phyloP scores from a whole-genome alignment of 805 yeast species.

The Torulaspora maleeae region DNA sequence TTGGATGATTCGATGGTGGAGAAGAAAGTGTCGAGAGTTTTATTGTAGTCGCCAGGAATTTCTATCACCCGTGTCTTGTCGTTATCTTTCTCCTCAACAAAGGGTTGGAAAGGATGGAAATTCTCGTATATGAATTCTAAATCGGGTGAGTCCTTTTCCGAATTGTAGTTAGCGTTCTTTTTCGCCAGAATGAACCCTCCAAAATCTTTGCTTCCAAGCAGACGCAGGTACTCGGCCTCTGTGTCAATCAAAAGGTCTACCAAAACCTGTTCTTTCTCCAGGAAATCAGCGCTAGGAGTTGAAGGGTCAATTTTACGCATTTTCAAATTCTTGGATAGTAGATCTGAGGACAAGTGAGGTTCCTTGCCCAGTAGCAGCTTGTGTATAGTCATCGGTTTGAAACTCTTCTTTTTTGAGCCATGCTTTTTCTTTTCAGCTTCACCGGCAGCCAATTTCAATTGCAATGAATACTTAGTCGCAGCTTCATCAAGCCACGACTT shows the following conservation, averaged over 20 bases:
- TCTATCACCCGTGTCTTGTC: slow-evolving; percentile 38
- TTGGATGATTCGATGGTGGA: slow-evolving; percentile 82
- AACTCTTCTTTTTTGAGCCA: slow-evolving; percentile 33
- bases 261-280: slow-evolving; percentile 33
- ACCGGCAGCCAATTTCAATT: slow-evolving; percentile 7
- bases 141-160: slow-evolving; percentile 40
- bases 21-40: slow-evolving; percentile 76
- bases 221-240: slow-evolving; percentile 39
- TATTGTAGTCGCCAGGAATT: slow-evolving; percentile 60
- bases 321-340: slow-evolving; percentile 57
- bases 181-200: slow-evolving; percentile 64
- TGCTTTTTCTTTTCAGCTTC: slow-evolving; percentile 5
- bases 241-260: slow-evolving; percentile 45
- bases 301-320: slow-evolving; percentile 47
- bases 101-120: slow-evolving; percentile 65
- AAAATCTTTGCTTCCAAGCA: slow-evolving; percentile 37
- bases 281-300: slow-evolving; percentile 32
- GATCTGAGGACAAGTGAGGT: slow-evolving; percentile 73
- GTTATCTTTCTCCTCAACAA: slow-evolving; percentile 35
- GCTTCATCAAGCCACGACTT: slow-evolving; percentile 31
- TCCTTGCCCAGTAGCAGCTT: slow-evolving; percentile 63
- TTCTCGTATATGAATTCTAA: slow-evolving; percentile 54
- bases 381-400: slow-evolving; percentile 56
- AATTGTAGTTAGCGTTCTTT: slow-evolving; percentile 48
- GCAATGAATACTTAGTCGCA: slow-evolving; percentile 11